Base-by-base conservation (phyloP, 192 early-diverging fungal genomes). In the Coemansia sp. region DNA sequence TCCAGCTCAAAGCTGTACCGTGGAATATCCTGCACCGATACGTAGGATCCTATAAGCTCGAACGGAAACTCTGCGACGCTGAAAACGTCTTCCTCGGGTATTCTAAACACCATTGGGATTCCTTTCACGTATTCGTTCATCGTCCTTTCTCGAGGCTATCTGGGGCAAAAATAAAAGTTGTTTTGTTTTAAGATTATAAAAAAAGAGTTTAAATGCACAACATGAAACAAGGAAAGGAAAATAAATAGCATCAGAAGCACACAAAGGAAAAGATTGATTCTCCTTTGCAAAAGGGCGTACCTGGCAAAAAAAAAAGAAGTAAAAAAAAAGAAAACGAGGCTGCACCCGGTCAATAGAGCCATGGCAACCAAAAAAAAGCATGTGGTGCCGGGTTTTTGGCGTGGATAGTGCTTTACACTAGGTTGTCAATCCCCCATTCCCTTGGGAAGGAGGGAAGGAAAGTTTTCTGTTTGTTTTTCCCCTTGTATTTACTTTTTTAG, bases 21-120 rank as follows among this genome's bases (percentile, higher is more conserved):
- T 14, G 78, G 73, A 38, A 81, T 81, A 36, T 81, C 78, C 63
- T 81, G 71, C 16, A 69, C 70, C 33, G 69, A 55, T 12, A 68
- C 63, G 34, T 67, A 81, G 4, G 69, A 67, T 16, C 65, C 73
- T 63, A 81, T 81, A 10, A 63, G 64, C 35, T 81, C 78, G 21
- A 81, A 81, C n/a, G 74, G 78, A 57, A 81, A 81, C 48, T 73
- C 74, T 2, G 58, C 78, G 6, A 66, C 78, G 56, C 60, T 60
- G 10, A 72, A 72, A 35, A 30, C 59, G 2, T 81, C 78, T 33
- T 81, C 78, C 38, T 81, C 78, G 14, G 66, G 56, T 33, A 68
- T 53, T 21, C 53, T 60, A 58, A 72, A 81, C 45, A 58, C 48
- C 64, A 81, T 68, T 30, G 67, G 63, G 16, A 81, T 64, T 36